phyloP scores from a whole-genome alignment of 129 eudicot species.

The Scalesia atractyloides region DNA sequence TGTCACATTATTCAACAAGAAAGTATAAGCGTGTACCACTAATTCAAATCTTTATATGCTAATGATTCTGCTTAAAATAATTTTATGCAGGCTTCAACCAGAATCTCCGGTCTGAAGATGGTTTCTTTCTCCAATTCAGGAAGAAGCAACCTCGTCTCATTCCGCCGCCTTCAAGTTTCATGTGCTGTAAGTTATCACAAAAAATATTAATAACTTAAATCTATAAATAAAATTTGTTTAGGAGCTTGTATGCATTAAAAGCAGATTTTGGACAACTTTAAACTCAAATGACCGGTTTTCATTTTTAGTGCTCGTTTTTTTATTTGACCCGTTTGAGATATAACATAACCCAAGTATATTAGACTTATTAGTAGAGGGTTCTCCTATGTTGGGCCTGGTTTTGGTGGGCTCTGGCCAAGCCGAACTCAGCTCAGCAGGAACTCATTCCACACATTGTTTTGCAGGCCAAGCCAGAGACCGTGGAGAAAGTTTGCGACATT shows the following conservation, averaged over 20 bases:
- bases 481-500: slow-evolving; percentile 63
- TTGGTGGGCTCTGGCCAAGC: not conserved
- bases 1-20: not conserved
- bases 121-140: slow-evolving; percentile 36
- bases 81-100: slow-evolving; percentile 28
- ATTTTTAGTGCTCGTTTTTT: not conserved
- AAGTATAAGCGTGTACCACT: not conserved
- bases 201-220: no score
- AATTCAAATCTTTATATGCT: not conserved
- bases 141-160: slow-evolving; percentile 37
- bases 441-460: slow-evolving; percentile 12
- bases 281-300: not conserved
- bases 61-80: not conserved
- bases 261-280: not conserved
- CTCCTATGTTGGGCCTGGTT: not conserved
- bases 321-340: not conserved
- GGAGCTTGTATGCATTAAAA: not conserved
- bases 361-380: not conserved
- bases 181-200: slow-evolving; percentile 31
- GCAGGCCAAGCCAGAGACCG: slow-evolving; percentile 91
- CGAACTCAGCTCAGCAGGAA: not conserved
- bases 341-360: not conserved
- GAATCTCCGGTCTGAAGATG: slow-evolving; percentile 36
- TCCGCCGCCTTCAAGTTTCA: slow-evolving; percentile 38
- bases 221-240: not conserved